Evolutionary conservation across 2,329 filamentous ascomycete genomes (phyloP).

Genomic region (Ophiognomonia clavigignenti-juglandacearum): DNA sequence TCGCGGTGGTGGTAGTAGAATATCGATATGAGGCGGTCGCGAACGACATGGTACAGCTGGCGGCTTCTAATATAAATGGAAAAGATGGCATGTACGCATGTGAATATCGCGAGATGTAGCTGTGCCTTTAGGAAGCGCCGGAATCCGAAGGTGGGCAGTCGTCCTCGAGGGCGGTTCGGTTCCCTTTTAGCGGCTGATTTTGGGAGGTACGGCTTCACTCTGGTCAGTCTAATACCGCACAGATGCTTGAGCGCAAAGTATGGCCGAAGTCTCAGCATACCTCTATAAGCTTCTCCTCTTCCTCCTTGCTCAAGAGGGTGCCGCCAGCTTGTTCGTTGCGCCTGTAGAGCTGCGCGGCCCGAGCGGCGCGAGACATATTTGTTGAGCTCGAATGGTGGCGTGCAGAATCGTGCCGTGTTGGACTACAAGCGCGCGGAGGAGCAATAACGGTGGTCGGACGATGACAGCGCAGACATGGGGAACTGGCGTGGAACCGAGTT

Average conservation of each 20-base stretch:
- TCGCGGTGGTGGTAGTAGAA: conserved; percentile 95
- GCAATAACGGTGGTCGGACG: background rate
- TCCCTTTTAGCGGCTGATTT: conserved; percentile 25
- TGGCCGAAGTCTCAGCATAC: conserved; percentile 22
- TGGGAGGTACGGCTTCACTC: conserved; percentile 29
- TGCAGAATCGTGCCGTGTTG: background rate
- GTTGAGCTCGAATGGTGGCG: background rate
- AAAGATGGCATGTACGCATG: conserved; percentile 73
- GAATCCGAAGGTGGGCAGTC: conserved; percentile 40
- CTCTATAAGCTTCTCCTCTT: conserved; percentile 41
- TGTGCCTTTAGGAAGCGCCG: conserved; percentile 58
- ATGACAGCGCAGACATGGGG: background rate
- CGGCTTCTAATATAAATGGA: conserved; percentile 82
- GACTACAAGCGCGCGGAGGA: background rate
- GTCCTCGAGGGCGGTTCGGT: conserved; percentile 11
- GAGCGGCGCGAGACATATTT: conserved; percentile 31
- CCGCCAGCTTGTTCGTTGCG: conserved; percentile 39
- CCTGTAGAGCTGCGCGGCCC: conserved; percentile 38
- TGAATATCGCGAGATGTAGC: conserved; percentile 63
- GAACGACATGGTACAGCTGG: conserved; percentile 71
- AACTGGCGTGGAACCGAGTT: background rate
- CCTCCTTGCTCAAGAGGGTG: conserved; percentile 35
- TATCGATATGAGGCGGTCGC: conserved; percentile 73
- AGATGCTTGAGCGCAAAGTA: background rate
- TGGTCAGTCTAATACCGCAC: conserved; percentile 17